A percentile compares a stretch with the other conserved stretches of the same genome.
Conservation (phyloP, 371 early-diverging fungal species). For the Rhizopus microsporus region DNA sequence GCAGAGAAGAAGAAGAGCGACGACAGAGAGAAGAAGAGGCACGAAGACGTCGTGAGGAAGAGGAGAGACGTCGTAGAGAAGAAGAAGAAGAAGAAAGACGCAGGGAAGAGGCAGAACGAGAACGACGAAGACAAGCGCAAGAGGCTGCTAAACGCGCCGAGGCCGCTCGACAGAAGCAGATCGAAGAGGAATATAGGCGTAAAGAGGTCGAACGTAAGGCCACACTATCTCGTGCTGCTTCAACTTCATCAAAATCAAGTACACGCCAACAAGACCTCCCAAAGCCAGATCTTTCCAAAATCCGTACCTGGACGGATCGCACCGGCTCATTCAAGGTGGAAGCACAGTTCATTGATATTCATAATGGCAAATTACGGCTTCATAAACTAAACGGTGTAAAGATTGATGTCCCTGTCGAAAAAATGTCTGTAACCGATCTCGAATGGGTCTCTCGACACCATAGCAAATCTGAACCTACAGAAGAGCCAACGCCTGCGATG, state of each 20-base stretch:
- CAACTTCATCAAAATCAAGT: constrained; percentile 12
- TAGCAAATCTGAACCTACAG: constrained; percentile 4
- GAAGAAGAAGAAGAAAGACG: constrained; percentile 5
- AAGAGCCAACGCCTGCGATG: constrained; percentile 55
- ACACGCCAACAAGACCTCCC: constrained; percentile 19
- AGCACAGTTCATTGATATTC: constrained; percentile 78
- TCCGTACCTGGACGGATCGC: constrained; percentile 93
- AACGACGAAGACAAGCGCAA: constrained; percentile 24
- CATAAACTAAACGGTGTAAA: constrained; percentile 94
- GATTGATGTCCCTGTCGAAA: constrained; percentile 89
- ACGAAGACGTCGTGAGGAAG: constrained; percentile 9
- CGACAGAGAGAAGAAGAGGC: constrained; percentile 1
- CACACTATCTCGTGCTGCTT: constrained; percentile 23
- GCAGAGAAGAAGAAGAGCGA: constrained; percentile 6
- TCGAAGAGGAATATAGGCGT: constrained; percentile 35
- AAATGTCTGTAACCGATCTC: constrained; percentile 80
- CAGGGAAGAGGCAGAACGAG: constrained; percentile 22
- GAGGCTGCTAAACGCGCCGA: constrained; percentile 38
- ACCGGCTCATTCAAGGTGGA: constrained; percentile 90
- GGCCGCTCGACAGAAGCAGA: constrained; percentile 40
- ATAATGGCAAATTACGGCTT: constrained; percentile 83
- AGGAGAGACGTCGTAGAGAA: constrained; percentile 11
- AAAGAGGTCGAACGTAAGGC: constrained; percentile 33
- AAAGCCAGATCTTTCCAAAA: constrained; percentile 59
- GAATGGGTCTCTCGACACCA: constrained; percentile 56